Evolutionary conservation across 805 yeast genomes (phyloP), one percentile per base, ranked within the genome.

Genomic region (Clavispora carvajalis): DNA sequence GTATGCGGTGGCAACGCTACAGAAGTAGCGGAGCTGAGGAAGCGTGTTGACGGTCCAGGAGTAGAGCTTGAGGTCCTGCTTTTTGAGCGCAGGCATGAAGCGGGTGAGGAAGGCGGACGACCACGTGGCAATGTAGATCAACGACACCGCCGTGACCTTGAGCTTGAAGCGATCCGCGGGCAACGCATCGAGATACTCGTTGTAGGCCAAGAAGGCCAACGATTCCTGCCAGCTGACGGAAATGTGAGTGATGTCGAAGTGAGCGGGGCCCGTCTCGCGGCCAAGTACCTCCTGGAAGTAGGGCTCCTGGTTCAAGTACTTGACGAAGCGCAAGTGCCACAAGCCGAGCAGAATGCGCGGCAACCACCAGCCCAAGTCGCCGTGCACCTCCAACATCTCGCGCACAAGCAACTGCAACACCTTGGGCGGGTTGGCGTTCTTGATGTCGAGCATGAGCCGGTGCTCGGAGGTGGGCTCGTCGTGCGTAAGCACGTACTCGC

Each of bases 21-120:
- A 38, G 34, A 67, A 56, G 49, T 66, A 66, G 23, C 63, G 60
- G 34, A 52, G 62, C 43, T 69, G 73, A n/a, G 43, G 43, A n/a
- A 36, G 39, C 29, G 45, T 62, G 46, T 69, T 69, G 34, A 69
- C 49, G 8, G 74, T 69, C 74, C 73, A 69, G 15, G 64, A 53
- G 40, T 52, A 65, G 28, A 69, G 50, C 36, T 55, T 57, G 48
- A 67, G 47, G 41, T 60, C 46, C 37, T 68, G 63, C 9, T 45
- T 40, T 43, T 56, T 57, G 19, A 58, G 44, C n/a, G 63, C 50
- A 0, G 74, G 74, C 39, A 68, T 44, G 47, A 69, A 68, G 33
- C 54, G 53, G 16, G 58, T 55, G 11, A 69, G 43, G 30, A 66
- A 69, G 2, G 55, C 63, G 2, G 44, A 33, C 1, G 66, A 57